Evolutionary conservation across 371 early-diverging fungal genomes (phyloP).

Genomic region (Mucor velutinosus): DNA sequence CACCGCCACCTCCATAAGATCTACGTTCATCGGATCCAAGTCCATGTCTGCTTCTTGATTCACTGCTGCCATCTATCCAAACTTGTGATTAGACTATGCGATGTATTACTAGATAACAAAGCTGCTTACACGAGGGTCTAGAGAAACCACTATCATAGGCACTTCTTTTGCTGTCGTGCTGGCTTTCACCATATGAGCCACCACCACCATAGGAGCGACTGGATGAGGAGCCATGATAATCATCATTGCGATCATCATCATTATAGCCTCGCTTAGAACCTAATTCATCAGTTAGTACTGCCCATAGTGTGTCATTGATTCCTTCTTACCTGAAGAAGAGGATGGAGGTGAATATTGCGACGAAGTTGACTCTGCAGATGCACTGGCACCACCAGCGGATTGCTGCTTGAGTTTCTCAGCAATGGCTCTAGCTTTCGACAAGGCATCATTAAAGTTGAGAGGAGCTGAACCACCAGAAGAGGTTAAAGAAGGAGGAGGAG

Average conservation of each 20-base stretch:
- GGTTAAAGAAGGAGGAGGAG: slow-evolving; percentile 41
- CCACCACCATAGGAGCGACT: slow-evolving; percentile 20
- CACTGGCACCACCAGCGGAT: slow-evolving; percentile 23
- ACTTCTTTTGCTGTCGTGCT: slow-evolving; percentile 46
- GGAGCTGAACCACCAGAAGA: slow-evolving; percentile 31
- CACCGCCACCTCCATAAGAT: background rate
- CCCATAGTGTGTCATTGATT: background rate
- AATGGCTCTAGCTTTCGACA: slow-evolving; percentile 84
- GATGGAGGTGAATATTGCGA: background rate
- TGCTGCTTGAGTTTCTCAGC: slow-evolving; percentile 75
- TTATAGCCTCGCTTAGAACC: slow-evolving; percentile 43
- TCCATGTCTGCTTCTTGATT: slow-evolving; percentile 53
- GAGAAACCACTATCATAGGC: slow-evolving; percentile 44
- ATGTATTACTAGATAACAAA: background rate
- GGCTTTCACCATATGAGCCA: slow-evolving; percentile 11
- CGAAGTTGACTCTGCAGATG: background rate
- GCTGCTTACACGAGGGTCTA: slow-evolving; percentile 32
- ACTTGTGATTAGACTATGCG: background rate
- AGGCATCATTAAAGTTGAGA: slow-evolving; percentile 68
- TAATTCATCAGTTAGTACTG: background rate
- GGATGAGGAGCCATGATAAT: slow-evolving; percentile 15
- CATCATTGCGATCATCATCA: slow-evolving; percentile 25
- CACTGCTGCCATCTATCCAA: slow-evolving; percentile 16
- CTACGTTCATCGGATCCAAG: slow-evolving; percentile 56
- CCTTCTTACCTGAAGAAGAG: slow-evolving; percentile 5